Base-by-base conservation (phyloP, 352 stramenopile genomes). In the Globisporangium heterothallicum region DNA sequence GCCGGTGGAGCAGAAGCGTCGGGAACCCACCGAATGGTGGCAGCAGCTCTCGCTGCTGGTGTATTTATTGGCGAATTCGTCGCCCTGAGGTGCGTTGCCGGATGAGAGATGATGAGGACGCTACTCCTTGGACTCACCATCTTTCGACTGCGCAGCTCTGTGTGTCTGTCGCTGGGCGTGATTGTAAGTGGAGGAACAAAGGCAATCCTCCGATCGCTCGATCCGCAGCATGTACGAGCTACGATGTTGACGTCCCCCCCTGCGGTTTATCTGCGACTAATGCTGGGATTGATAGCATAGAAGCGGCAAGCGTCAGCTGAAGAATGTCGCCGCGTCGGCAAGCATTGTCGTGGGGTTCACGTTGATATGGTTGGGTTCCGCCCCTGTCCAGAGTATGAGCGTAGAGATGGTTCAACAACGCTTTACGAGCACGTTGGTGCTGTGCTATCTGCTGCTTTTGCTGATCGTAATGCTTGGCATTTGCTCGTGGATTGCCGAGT, bases 401-500 rank as follows among this genome's bases (percentile, higher is more conserved):
- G 35, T 27, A 24, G 34, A 8, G 38, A 35, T n/a, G 0, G n/a
- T 64, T 14, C 45, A 61, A 14, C 29, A 45, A 21, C 51, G 50
- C 29, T 60, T 68, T 42, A 24, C 21, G 19, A 53, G 26, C 22
- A 1, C 22, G 26, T n/a, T 10, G 16, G 56, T 68, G 41, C 50
- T 49, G n/a, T 46, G 14, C 9, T 35, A 58, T 9, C 21, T 68
- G 21, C 42, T 64, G 19, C 38, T 54, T 4, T 44, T 40, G 26
- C 18, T 68, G n/a, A 27, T 68, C 8, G 25, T 35, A 30, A 64
- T 64, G 50, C 7, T 68, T 4, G 41, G 50, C 14, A 36, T 50
- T 9, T 52, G 64, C 24, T 56, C 56, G 40, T 68, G 56, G 48
- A 58, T 68, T 36, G 35, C 56, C 13, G 50, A 64, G 21, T 30